These are phyloP conservation scores for Xylariaceae sp. DNA, from an alignment of 2,329 filamentous ascomycete genomes.

Conservation along the genomic window DNA sequence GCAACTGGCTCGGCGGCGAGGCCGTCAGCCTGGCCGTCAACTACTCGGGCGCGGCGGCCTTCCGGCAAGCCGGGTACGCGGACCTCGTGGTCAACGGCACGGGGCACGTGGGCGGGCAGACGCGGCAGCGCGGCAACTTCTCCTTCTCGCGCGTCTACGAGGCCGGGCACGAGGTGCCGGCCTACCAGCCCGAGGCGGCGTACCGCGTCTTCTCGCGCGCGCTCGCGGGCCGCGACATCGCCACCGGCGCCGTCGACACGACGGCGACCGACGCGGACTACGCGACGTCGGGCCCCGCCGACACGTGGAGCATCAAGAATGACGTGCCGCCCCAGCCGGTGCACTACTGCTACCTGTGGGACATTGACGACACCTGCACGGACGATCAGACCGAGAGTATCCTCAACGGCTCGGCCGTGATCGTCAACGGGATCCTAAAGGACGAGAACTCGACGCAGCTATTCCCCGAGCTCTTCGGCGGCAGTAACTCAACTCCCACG, in stretches of 20 bases:
- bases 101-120: slow-evolving; percentile 59
- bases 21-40: slow-evolving; percentile 39
- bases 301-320: slow-evolving; percentile 41
- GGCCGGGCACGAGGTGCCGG: slow-evolving; percentile 48
- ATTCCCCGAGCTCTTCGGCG: slow-evolving; percentile 19
- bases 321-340: slow-evolving; percentile 36
- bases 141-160: slow-evolving; percentile 53
- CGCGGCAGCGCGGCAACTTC: slow-evolving; percentile 62
- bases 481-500: background rate
- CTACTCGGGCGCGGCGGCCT: slow-evolving; percentile 33
- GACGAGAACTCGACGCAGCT: slow-evolving; percentile 22
- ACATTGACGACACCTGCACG: slow-evolving; percentile 45
- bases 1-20: slow-evolving; percentile 52
- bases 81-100: slow-evolving; percentile 53
- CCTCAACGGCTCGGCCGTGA: slow-evolving; percentile 27
- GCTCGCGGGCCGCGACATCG: slow-evolving; percentile 41
- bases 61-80: slow-evolving; percentile 53
- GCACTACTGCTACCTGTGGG: slow-evolving; percentile 52
- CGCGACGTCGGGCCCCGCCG: slow-evolving; percentile 18
- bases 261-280: slow-evolving; percentile 39
- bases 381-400: slow-evolving; percentile 31
- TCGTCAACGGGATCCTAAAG: slow-evolving; percentile 26
- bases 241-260: slow-evolving; percentile 42
- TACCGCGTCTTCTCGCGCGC: slow-evolving; percentile 45
- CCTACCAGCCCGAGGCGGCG: slow-evolving; percentile 42